Evolutionary conservation across 345 rosid species (phyloP).

Genomic region (Eutrema yunnanense): DNA sequence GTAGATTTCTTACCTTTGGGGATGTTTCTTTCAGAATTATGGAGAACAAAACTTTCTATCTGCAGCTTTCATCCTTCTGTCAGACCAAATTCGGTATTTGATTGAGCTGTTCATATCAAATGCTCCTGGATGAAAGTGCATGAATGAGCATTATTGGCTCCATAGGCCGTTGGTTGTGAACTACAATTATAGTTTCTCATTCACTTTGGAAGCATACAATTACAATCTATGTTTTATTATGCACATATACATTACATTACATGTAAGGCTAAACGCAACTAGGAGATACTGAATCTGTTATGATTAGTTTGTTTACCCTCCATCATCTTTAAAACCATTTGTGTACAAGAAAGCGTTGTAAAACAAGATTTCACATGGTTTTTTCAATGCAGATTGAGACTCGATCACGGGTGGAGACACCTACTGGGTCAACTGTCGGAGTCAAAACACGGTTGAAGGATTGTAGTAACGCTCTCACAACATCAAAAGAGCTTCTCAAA

Average conservation of each 20-base stretch:
- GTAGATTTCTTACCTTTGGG: background rate
- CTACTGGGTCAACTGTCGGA: conserved; percentile 66
- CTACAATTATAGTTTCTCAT: background rate
- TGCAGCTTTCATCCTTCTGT: background rate
- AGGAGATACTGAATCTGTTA: background rate
- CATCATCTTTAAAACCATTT: background rate
- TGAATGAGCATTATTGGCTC: background rate
- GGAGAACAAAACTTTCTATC: background rate
- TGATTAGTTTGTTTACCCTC: background rate
- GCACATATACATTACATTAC: background rate
- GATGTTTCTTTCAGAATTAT: background rate
- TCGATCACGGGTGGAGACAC: conserved; percentile 76
- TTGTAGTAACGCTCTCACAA: conserved; percentile 83
- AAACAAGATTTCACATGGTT: background rate
- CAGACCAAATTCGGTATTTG: background rate
- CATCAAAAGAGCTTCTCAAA: conserved; percentile 88
- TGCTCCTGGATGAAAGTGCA: background rate
- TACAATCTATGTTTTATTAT: background rate
- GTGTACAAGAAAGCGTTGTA: background rate
- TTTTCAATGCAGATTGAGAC: conserved; percentile 61
- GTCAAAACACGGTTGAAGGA: conserved; percentile 73
- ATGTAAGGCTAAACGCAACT: background rate
- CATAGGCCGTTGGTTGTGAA: background rate
- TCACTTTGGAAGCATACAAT: conserved; percentile 1
- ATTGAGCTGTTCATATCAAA: background rate